Evolutionary conservation across 257 asterid genomes (phyloP).

Genomic region (Nicotiana noctiflora): DNA sequence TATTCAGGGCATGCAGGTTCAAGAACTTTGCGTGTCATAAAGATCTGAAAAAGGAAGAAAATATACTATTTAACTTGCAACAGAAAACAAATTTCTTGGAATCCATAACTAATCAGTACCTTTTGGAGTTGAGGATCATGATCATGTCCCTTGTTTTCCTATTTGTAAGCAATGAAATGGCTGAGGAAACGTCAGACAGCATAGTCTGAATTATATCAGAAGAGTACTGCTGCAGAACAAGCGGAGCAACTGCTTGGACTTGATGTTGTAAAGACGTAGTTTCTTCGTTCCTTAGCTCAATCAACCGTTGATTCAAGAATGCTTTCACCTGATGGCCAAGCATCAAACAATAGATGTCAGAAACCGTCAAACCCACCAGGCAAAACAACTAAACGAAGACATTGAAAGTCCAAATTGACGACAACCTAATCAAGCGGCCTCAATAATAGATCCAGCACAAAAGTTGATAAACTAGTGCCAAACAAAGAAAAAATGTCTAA

Average conservation of each 20-base stretch:
- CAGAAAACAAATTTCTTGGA: neutral
- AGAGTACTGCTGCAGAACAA: slow-evolving; percentile 77
- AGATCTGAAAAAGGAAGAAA: neutral
- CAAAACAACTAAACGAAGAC: neutral
- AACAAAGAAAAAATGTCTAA: neutral
- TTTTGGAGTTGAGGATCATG: slow-evolving; percentile 91
- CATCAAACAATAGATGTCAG: slow-evolving; percentile 15
- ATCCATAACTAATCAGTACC: slow-evolving; percentile 33
- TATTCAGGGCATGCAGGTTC: neutral
- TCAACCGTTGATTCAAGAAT: slow-evolving; percentile 72
- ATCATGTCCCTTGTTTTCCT: slow-evolving; percentile 85
- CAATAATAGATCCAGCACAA: neutral
- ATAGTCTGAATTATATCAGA: slow-evolving; percentile 59
- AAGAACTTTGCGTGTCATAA: neutral
- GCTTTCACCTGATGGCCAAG: slow-evolving; percentile 64
- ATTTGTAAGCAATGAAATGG: slow-evolving; percentile 70
- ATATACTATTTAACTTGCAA: neutral
- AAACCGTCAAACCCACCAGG: slow-evolving; percentile 11
- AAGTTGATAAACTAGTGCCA: neutral
- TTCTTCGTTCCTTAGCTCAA: slow-evolving; percentile 78
- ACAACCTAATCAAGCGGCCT: neutral
- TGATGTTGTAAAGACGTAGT: slow-evolving; percentile 84
- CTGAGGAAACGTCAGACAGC: slow-evolving; percentile 61
- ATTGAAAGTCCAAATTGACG: neutral
- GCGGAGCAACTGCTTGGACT: slow-evolving; percentile 93